Conservation (phyloP, 179 eudicot species). For the Carnegiea gigantea region DNA sequence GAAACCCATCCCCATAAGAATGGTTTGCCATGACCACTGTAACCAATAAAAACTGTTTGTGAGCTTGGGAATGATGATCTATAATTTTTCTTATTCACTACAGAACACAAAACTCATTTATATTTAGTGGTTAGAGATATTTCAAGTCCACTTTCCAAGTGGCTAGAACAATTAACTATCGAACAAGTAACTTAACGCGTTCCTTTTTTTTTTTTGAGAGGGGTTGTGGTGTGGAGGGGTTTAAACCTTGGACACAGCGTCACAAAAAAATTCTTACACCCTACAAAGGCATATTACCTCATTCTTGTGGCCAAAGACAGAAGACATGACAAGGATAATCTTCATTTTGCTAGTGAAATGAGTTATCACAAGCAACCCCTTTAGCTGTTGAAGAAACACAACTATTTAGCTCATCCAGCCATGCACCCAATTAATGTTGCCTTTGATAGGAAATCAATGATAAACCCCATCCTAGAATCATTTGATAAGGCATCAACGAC, state of each 20-base stretch:
- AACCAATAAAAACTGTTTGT: conserved; percentile 9
- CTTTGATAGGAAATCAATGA: too few species aligned
- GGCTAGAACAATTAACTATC: too few species aligned
- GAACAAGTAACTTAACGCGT: too few species aligned
- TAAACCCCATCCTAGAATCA: too few species aligned
- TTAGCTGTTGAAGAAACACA: conserved; percentile 84
- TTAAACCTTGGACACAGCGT: not conserved
- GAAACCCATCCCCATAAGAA: conserved; percentile 70
- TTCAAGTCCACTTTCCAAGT: not conserved
- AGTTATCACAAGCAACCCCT: conserved; percentile 67
- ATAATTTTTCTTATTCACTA: not conserved
- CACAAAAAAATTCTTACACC: not conserved
- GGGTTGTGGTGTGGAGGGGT: too few species aligned
- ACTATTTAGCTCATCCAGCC: conserved; percentile 70
- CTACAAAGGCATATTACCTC: conserved; percentile 45
- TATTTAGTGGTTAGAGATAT: not conserved
- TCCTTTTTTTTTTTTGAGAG: too few species aligned
- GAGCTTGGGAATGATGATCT: not conserved
- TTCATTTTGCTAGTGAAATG: conserved; percentile 81
- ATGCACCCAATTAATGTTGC: too few species aligned
- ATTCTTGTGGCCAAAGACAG: conserved; percentile 59
- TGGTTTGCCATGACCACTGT: conserved; percentile 99
- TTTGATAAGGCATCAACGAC: too few species aligned
- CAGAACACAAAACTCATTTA: not conserved
- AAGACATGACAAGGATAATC: conserved; percentile 61